Conservation (phyloP, 208 protist species). For the Endotrypanum monterogeii region DNA sequence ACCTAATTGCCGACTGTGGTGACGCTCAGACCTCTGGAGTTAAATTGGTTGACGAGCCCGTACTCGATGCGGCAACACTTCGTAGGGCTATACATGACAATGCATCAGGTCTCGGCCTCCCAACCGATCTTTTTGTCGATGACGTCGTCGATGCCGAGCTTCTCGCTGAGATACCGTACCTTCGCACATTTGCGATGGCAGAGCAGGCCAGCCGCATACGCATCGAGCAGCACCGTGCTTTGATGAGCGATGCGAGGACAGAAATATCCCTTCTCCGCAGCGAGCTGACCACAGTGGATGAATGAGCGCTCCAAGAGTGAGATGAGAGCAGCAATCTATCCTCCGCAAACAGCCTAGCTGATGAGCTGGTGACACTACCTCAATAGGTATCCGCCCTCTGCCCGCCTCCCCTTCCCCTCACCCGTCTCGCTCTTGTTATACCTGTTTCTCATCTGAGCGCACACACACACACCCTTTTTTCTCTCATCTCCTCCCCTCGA, state of each 20-base stretch:
- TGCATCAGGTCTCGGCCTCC: constrained; percentile 16
- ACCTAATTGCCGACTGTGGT: not conserved
- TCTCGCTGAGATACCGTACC: constrained; percentile 8
- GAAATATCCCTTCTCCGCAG: constrained; percentile 29
- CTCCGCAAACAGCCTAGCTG: not conserved
- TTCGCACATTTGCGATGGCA: not conserved
- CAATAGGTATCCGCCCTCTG: not conserved
- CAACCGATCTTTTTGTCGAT: constrained; percentile 10
- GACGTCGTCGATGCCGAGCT: constrained; percentile 14
- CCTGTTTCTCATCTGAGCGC: too few relatives aligned
- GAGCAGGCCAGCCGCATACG: not conserved
- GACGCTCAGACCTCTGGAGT: not conserved
- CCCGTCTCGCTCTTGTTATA: not conserved
- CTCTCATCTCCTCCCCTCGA: too few relatives aligned
- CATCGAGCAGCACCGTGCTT: constrained; percentile 12
- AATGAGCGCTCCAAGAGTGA: not conserved
- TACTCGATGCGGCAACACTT: not conserved
- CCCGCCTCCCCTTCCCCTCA: not conserved
- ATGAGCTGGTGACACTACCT: not conserved
- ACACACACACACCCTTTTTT: too few relatives aligned
- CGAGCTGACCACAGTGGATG: constrained; percentile 13
- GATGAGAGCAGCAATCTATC: not conserved
- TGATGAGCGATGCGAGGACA: constrained; percentile 16
- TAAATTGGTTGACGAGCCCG: not conserved
- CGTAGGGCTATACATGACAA: constrained; percentile 7